Evolutionary conservation across 2,329 filamentous ascomycete species (phyloP).

Genomic region (Hypoxylon sp.): DNA sequence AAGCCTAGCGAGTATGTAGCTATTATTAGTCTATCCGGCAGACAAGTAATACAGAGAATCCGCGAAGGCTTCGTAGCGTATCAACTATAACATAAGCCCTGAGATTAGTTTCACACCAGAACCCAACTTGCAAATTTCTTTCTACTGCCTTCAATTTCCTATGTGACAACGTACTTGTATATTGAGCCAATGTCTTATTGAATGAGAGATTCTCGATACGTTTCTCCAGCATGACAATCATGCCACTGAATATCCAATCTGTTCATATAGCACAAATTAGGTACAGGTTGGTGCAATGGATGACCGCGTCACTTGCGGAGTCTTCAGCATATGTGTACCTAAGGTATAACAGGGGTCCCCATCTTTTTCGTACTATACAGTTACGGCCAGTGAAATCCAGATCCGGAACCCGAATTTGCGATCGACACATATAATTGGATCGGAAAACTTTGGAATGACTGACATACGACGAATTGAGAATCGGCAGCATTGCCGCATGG

Average conservation of each 20-base stretch:
- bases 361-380: slow-evolving; percentile 11
- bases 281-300: slow-evolving; percentile 14
- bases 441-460: background rate
- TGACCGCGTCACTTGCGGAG: slow-evolving; percentile 8
- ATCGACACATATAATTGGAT: background rate
- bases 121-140: background rate
- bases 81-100: background rate
- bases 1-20: background rate
- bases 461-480: slow-evolving; percentile 7
- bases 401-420: background rate
- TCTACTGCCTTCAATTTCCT: background rate
- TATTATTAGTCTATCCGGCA: background rate
- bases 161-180: background rate
- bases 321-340: slow-evolving; percentile 3
- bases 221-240: background rate
- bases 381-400: background rate
- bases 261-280: background rate
- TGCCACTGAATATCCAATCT: background rate
- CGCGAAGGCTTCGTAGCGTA: background rate
- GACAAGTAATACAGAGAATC: background rate
- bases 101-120: background rate
- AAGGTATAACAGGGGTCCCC: slow-evolving; percentile 17
- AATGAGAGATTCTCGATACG: background rate
- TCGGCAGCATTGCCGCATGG: background rate
- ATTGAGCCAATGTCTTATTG: background rate